Evolutionary conservation across 345 rosid species (phyloP), one percentile per base, ranked within the genome.

Genomic region (Leavenworthia alabamica): DNA sequence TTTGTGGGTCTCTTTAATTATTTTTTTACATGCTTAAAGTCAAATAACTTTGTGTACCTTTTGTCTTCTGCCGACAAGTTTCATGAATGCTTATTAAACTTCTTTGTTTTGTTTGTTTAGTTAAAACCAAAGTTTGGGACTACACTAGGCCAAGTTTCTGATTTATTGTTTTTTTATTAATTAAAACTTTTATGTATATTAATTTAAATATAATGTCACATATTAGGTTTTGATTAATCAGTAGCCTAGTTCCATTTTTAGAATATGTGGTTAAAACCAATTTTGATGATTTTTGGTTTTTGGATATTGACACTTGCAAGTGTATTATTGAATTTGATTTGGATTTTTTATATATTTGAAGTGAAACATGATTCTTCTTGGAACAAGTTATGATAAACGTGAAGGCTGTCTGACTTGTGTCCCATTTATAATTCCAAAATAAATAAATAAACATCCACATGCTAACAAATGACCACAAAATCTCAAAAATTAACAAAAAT

Each of bases 41-140:
- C 55, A 68, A 68, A 59, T 5, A 41, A 42, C 40, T 54, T 23
- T 60, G 40, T 60, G 73, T 44, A 36, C 61, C 17, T 43, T 51
- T 42, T 53, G 62, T 61, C 56, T 52, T 17, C 26, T 68, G 62
- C 73, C 61, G 73, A 68, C 73, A 68, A 19, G 35, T 15, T 22
- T 44, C 48, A 33, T 60, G 48, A 68, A 45, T 52, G 55, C 28
- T 49, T 28, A 22, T 29, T 58, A 48, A 20, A 1, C 40, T 42
- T 23, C 17, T 51, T 43, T 52, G 56, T 67, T 59, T 59, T 59
- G 46, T 60, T 60, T 68, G n/a, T 20, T 20, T 20, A 2, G 22
- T 20, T 20, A 58, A 59, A 67, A 42, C 45, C 47, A 35, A 60
- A n/a, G n/a, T n/a, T n/a, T n/a, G n/a, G n/a, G n/a, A n/a, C n/a